These are phyloP conservation scores for Diaporthe citrichinensis DNA, from an alignment of 2,329 filamentous ascomycete genomes.

Conservation along the genomic window DNA sequence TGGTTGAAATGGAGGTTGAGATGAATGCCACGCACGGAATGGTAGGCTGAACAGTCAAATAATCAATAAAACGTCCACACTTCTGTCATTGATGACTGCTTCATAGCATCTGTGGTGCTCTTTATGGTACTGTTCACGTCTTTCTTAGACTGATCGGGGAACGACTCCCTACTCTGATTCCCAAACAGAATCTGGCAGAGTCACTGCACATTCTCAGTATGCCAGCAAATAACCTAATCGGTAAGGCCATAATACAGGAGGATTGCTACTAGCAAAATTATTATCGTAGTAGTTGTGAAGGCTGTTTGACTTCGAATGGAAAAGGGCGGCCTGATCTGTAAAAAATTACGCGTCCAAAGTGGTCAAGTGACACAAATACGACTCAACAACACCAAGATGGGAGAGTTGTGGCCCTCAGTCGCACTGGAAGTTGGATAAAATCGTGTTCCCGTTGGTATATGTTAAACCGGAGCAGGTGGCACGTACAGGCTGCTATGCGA, in stretches of 20 bases:
- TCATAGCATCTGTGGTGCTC: neutral
- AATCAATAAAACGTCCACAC: neutral
- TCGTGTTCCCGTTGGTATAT: neutral
- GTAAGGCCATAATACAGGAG: neutral
- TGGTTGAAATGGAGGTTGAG: too few species aligned
- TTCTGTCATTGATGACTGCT: neutral
- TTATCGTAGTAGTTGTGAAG: neutral
- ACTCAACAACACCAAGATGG: neutral
- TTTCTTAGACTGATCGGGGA: too few species aligned
- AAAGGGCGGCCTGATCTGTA: neutral
- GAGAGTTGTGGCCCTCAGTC: neutral
- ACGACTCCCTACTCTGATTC: too few species aligned
- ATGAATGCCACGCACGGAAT: fast-evolving
- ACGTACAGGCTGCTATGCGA: neutral
- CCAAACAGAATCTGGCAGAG: neutral
- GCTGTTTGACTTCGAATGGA: fast-evolving
- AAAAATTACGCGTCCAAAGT: neutral
- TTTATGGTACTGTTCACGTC: too few species aligned
- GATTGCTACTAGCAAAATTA: neutral
- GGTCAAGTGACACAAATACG: neutral
- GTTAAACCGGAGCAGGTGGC: neutral
- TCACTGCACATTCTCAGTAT: too few species aligned
- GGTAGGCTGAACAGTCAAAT: neutral
- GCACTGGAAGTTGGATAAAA: too few species aligned
- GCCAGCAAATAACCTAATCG: neutral